Evolutionary conservation across 2,329 filamentous ascomycete species (phyloP).

Genomic region (Madurella mycetomatis): DNA sequence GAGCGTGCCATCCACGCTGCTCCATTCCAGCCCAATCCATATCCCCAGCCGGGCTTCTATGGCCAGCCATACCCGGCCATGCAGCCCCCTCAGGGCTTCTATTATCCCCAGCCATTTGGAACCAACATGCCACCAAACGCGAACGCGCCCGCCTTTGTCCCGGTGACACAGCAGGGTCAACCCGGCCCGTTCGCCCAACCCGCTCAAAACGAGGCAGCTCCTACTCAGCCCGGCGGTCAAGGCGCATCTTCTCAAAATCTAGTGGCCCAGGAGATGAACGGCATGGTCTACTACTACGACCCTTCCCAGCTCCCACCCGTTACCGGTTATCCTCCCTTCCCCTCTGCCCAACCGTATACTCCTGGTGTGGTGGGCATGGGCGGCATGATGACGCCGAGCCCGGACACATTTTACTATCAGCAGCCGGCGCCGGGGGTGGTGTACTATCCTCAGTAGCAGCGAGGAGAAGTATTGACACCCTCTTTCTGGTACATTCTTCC

Average conservation of each 20-base stretch:
- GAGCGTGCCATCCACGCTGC: slow-evolving; percentile 88
- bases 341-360: slow-evolving; percentile 45
- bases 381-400: slow-evolving; percentile 68
- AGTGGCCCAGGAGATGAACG: slow-evolving; percentile 83
- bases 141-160: slow-evolving; percentile 53
- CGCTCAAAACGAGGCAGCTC: slow-evolving; percentile 36
- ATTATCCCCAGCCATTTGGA: slow-evolving; percentile 57
- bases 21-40: slow-evolving; percentile 76
- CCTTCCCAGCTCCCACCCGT: slow-evolving; percentile 63
- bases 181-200: slow-evolving; percentile 40
- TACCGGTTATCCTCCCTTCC: slow-evolving; percentile 38
- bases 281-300: slow-evolving; percentile 95
- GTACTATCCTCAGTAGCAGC: slow-evolving; percentile 56
- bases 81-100: slow-evolving; percentile 59
- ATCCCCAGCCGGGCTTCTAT: slow-evolving; percentile 57
- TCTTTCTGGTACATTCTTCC: background rate
- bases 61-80: slow-evolving; percentile 53
- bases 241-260: slow-evolving; percentile 48
- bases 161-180: slow-evolving; percentile 46
- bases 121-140: slow-evolving; percentile 38
- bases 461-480: slow-evolving; percentile 13
- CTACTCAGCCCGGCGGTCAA: slow-evolving; percentile 40
- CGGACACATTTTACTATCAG: slow-evolving; percentile 67
- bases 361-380: slow-evolving; percentile 62
- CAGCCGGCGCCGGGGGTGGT: slow-evolving; percentile 52